Evolutionary conservation across 306 rosid species (phyloP).

Genomic region (Sicyos edulis): DNA sequence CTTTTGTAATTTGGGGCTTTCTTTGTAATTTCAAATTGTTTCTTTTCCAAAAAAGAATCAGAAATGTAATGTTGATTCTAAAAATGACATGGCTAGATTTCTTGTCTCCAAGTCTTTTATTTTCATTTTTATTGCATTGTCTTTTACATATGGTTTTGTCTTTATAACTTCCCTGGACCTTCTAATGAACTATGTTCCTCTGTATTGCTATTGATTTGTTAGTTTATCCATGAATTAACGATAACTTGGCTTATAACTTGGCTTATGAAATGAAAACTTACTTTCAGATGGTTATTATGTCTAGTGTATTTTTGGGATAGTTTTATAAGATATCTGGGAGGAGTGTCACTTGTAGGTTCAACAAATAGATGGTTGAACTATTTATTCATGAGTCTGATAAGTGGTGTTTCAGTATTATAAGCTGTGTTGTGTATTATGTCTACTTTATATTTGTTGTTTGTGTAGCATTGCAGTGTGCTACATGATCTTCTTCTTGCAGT

Average conservation of each 20-base stretch:
- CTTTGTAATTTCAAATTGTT: too few relatives aligned
- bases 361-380: conserved; percentile 2
- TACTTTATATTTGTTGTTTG: background rate
- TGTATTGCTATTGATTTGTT: conserved; percentile 5
- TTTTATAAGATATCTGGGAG: conserved; percentile 5
- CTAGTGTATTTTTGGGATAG: background rate
- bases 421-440: background rate
- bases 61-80: background rate
- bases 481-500: conserved; percentile 4
- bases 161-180: too few relatives aligned
- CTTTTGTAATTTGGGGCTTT: too few relatives aligned
- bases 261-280: background rate
- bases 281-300: background rate
- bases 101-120: background rate
- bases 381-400: background rate
- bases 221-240: background rate
- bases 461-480: background rate
- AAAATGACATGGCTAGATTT: conserved; percentile 1
- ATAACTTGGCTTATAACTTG: background rate
- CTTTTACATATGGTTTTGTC: background rate
- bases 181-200: background rate
- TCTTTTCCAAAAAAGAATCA: too few relatives aligned
- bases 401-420: background rate
- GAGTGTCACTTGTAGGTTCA: background rate
- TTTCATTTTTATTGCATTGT: background rate